Evolutionary conservation across 441 rosid genomes (phyloP), one percentile per base, ranked within the genome.

Genomic region (Syzygium malaccense): DNA sequence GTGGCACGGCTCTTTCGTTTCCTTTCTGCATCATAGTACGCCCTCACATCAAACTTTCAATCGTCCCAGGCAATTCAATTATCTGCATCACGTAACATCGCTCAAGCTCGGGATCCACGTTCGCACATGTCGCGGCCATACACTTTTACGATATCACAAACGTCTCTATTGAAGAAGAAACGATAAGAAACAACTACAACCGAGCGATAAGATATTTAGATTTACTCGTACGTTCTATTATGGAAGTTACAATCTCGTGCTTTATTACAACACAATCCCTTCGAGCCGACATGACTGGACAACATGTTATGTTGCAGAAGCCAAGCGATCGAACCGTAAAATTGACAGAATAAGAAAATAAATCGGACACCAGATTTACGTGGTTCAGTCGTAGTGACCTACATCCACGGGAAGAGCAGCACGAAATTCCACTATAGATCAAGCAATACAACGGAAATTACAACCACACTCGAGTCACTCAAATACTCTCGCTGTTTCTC

Each of bases 161-260:
- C 80, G 3, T 71, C 4, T 20, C 15, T 11, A 1, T 33, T 2
- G 14, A 11, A 20, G 20, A 32, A 5, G 17, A 18, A 17, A 11
- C 10, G 10, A 66, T 7, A 4, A 6, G 26, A 33, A 33, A 10
- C 0, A 2, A 12, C 49, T 11, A 33, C 6, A 2, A 1, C 10
- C 20, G 6, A 37, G 5, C 1, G 14, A 71, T 45, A 23, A 3
- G 5, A 75, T 1, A 12, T 41, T 12, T 0, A 1, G 6, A 41
- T 41, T 23, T n/a, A 14, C 32, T n/a, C 4, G 20, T 0, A 64
- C 7, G 2, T 0, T 30, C 6, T 15, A 2, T 64, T 1, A 2
- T 2, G 37, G 1, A 30, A 30, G 2, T n/a, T 62, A 14, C 1
- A 14, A 62, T 62, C 4, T 14, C 0, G 0, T 14, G 0, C 15